These are phyloP conservation scores for Sorghum bicolor DNA, from an alignment of 176 grass and related monocot species.

Conservation along the genomic window Sorghum_bicolor_NCBIv3 NC_012872.2:1583001-1583500, in stretches of 20 bases:
- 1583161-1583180: background rate
- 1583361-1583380: background rate
- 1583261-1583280: background rate
- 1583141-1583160: slow-evolving; percentile 6
- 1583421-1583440: background rate
- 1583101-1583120: background rate
- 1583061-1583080: slow-evolving; percentile 47
- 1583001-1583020: slow-evolving; percentile 56
- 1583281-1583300: background rate
- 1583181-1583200: background rate
- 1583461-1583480: no score
- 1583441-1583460: background rate
- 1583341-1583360: background rate
- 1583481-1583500: background rate
- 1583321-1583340: background rate
- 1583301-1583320: no score
- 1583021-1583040: slow-evolving; percentile 84
- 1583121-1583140: slow-evolving; percentile 33
- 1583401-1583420: background rate
- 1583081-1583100: background rate
- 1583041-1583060: slow-evolving; percentile 65
- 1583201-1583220: background rate
- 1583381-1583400: background rate
- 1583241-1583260: background rate
- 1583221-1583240: background rate